These are phyloP conservation scores for Saitozyma sp. DNA, from an alignment of 768 basidiomycete species.

Conservation along the genomic window DNA sequence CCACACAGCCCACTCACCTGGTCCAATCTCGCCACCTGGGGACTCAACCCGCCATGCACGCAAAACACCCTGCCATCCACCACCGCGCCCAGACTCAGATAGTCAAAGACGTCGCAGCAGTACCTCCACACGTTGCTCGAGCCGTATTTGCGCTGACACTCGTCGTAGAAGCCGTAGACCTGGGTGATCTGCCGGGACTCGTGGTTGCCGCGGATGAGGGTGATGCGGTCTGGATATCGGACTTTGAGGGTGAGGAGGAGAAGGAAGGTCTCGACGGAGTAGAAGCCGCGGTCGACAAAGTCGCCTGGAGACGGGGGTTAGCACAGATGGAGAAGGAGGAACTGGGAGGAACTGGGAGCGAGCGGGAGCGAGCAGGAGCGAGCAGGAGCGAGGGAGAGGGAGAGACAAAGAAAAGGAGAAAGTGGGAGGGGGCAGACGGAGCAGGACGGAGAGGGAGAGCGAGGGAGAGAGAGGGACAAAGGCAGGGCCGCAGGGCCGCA, in stretches of 20 bases:
- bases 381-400: too few species aligned
- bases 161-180: constrained; percentile 67
- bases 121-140: constrained; percentile 93
- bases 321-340: neutral
- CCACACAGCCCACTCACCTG: constrained; percentile 61
- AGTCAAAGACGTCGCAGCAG: constrained; percentile 99
- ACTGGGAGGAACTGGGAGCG: too few species aligned
- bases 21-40: constrained; percentile 80
- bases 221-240: constrained; percentile 91
- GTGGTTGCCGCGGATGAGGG: constrained; percentile 89
- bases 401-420: too few species aligned
- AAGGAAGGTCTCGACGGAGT: constrained; percentile 92
- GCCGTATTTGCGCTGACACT: constrained; percentile 95
- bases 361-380: too few species aligned
- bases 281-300: constrained; percentile 95
- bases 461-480: too few species aligned
- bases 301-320: constrained; percentile 67
- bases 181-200: constrained; percentile 97
- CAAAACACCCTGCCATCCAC: constrained; percentile 98
- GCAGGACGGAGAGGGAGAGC: too few species aligned
- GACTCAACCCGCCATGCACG: constrained; percentile 94
- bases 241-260: constrained; percentile 86
- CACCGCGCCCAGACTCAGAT: constrained; percentile 87
- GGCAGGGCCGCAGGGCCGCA: too few species aligned
- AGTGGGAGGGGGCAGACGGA: too few species aligned